Conservation (phyloP, 1,284 basidiomycete species). For the Ganoderma lucidum region DNA sequence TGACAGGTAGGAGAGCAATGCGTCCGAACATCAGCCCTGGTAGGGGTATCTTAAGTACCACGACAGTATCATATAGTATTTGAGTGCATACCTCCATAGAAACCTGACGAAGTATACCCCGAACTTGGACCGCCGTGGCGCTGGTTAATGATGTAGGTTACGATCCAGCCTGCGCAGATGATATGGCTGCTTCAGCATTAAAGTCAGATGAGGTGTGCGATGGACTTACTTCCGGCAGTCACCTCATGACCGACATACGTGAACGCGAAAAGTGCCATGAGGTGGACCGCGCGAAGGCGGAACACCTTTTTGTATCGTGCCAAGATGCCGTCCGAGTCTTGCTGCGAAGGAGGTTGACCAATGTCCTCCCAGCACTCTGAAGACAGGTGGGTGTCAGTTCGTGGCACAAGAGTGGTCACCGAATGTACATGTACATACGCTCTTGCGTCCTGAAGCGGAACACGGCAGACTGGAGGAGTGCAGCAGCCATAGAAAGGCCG, state of each 20-base stretch:
- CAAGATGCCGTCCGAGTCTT: conserved; percentile 29
- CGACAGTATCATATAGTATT: too few species aligned
- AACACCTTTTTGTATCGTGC: conserved; percentile 49
- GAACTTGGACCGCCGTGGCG: conserved; percentile 54
- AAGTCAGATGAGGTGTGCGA: not conserved
- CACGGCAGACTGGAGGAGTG: conserved; percentile 50
- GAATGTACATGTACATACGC: conserved; percentile 41
- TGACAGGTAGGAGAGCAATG: conserved; percentile 55
- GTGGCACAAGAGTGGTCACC: not conserved
- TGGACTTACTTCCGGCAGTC: conserved; percentile 49
- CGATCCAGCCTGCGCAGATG: conserved; percentile 53
- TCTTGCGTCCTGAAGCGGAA: conserved; percentile 65
- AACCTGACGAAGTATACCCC: conserved; percentile 58
- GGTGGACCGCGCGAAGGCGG: conserved; percentile 45
- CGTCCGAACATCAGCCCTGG: conserved; percentile 52
- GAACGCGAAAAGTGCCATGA: conserved; percentile 52
- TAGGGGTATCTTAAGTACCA: not conserved
- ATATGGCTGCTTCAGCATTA: not conserved
- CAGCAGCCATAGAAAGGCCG: conserved; percentile 57
- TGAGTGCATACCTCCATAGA: conserved; percentile 51
- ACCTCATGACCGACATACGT: conserved; percentile 56
- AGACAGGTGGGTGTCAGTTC: not conserved
- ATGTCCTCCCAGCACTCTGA: conserved; percentile 43
- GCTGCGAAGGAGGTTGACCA: conserved; percentile 37
- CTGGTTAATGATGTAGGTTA: conserved; percentile 53